Percentiles rank a stretch among this genome's conserved stretches.
phyloP scores from a whole-genome alignment of 2,329 filamentous ascomycete genomes.

The Byssothecium circinans region DNA sequence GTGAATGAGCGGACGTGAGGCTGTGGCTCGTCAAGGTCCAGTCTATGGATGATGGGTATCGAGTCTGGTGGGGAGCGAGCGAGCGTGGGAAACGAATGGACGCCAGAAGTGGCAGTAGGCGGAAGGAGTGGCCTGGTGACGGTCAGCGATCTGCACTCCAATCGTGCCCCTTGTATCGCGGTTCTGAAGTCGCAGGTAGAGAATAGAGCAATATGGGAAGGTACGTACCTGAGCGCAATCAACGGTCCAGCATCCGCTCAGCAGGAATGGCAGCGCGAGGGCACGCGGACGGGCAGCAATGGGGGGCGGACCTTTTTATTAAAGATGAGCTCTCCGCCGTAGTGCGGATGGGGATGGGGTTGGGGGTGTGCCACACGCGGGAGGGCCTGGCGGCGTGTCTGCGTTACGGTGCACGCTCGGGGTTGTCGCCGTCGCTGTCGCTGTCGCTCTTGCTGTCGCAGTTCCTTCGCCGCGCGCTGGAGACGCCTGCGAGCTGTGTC shows the following conservation, averaged over 20 bases:
- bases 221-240: constrained; percentile 33
- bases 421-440: too few species aligned
- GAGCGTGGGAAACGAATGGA: constrained; percentile 44
- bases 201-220: neutral
- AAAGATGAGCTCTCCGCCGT: neutral
- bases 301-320: constrained; percentile 11
- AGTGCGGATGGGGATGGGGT: too few species aligned
- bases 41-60: constrained; percentile 36
- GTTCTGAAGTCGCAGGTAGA: constrained; percentile 18
- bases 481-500: constrained; percentile 18
- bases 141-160: constrained; percentile 30
- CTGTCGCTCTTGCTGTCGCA: neutral
- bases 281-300: constrained; percentile 11
- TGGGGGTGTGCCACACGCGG: too few species aligned
- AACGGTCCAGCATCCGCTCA: constrained; percentile 37
- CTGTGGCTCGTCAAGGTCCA: constrained; percentile 34
- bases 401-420: too few species aligned
- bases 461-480: constrained; percentile 11
- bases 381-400: neutral
- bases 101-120: constrained; percentile 41
- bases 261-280: neutral
- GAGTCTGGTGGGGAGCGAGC: constrained; percentile 17
- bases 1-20: constrained; percentile 35
- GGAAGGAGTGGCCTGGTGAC: constrained; percentile 26
- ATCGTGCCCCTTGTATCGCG: constrained; percentile 19